phyloP scores from a whole-genome alignment of 1,284 basidiomycete species.

The Cystobasidiaceae sp. region DNA sequence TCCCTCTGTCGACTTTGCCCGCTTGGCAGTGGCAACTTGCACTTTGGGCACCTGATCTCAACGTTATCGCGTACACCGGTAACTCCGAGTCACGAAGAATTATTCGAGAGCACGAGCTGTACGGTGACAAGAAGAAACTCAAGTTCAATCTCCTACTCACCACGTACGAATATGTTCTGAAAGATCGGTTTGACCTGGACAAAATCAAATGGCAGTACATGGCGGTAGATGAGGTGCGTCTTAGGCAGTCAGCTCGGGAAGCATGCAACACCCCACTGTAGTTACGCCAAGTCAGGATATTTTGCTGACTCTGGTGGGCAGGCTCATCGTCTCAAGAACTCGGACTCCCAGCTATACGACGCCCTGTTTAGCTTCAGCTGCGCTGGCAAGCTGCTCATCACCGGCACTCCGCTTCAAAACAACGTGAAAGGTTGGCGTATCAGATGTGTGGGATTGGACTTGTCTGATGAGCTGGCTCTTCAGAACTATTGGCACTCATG shows the following conservation, averaged over 20 bases:
- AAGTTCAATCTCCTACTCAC: constrained; percentile 97
- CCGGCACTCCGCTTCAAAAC: constrained; percentile 97
- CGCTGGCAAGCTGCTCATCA: constrained; percentile 90
- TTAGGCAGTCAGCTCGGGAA: neutral
- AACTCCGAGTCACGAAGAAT: constrained; percentile 80
- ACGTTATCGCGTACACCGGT: constrained; percentile 95
- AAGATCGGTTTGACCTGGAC: constrained; percentile 80
- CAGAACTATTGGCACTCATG: constrained; percentile 92
- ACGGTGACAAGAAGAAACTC: constrained; percentile 68
- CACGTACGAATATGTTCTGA: constrained; percentile 92
- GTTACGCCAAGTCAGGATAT: neutral
- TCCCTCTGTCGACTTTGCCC: constrained; percentile 94
- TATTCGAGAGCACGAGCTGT: constrained; percentile 90
- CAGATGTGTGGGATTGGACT: neutral
- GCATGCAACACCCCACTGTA: neutral
- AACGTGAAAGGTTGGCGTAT: constrained; percentile 77
- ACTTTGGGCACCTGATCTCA: constrained; percentile 92
- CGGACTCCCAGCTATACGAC: constrained; percentile 94
- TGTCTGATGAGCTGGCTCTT: constrained; percentile 15
- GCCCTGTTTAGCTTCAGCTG: constrained; percentile 83
- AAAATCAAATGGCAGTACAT: constrained; percentile 97
- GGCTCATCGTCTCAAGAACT: constrained; percentile 97
- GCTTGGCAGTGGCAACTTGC: constrained; percentile 97
- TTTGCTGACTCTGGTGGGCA: too few species aligned
- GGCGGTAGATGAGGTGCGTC: constrained; percentile 83